phyloP scores from a whole-genome alignment of 192 early-diverging fungal genomes.

The Rhizoclosmatium globosum region DNA sequence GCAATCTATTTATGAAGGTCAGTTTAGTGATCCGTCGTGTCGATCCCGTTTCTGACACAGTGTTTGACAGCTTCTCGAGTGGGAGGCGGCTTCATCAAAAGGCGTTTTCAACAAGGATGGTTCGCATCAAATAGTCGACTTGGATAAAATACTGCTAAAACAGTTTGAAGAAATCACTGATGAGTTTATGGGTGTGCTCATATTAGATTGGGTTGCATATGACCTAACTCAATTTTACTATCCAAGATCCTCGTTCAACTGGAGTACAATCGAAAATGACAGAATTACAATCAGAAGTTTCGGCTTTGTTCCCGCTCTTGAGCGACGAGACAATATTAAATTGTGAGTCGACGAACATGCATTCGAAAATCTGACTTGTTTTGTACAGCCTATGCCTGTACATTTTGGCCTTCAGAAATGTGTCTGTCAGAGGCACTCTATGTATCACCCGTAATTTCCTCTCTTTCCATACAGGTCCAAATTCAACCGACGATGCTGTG shows the following conservation, averaged over 20 bases:
- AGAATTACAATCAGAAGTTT: constrained; percentile 41
- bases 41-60: background rate
- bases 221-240: constrained; percentile 5
- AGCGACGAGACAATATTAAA: constrained; percentile 54
- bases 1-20: constrained; percentile 58
- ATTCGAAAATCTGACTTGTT: too few species aligned
- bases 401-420: constrained; percentile 49
- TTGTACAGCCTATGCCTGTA: constrained; percentile 52
- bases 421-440: constrained; percentile 49
- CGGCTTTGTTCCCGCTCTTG: constrained; percentile 45
- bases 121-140: constrained; percentile 14
- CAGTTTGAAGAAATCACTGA: constrained; percentile 66
- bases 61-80: constrained; percentile 44
- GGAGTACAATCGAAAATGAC: constrained; percentile 39
- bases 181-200: constrained; percentile 52
- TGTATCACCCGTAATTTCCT: constrained; percentile 53
- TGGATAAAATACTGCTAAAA: constrained; percentile 51
- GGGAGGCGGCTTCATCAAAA: constrained; percentile 38
- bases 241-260: constrained; percentile 50
- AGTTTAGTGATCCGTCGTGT: background rate
- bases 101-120: constrained; percentile 24
- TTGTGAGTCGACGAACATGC: constrained; percentile 36
- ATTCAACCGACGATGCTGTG: constrained; percentile 9
- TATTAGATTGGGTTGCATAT: background rate
- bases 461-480: constrained; percentile 38